phyloP scores from a whole-genome alignment of 2,329 filamentous ascomycete genomes.

The Neopestalotiopsis sp. region DNA sequence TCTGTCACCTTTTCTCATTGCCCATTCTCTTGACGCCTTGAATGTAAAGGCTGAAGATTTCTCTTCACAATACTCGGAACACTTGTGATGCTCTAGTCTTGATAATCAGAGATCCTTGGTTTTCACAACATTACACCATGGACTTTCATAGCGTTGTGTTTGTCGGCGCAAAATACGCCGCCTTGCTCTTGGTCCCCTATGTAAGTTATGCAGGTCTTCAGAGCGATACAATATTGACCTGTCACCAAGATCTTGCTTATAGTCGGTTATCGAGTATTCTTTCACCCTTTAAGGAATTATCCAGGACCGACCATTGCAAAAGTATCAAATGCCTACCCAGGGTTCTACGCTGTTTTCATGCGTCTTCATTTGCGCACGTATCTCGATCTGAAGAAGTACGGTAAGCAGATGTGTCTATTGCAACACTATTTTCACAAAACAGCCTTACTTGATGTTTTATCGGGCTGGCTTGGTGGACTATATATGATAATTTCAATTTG shows the following conservation, averaged over 20 bases:
- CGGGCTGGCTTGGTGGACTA: too few species aligned
- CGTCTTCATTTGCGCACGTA: conserved; percentile 8
- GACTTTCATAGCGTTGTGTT: neutral
- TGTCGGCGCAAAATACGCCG: neutral
- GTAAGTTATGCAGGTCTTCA: neutral
- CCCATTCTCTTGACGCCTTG: neutral
- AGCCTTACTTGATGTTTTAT: too few species aligned
- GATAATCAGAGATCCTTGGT: neutral
- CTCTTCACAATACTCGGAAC: neutral
- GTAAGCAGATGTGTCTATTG: neutral
- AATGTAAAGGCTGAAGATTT: too few species aligned
- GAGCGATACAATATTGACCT: neutral
- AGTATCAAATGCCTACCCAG: neutral
- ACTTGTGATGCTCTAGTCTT: neutral
- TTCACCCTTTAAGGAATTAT: neutral
- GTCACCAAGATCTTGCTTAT: neutral
- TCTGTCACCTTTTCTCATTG: neutral
- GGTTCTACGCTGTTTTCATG: conserved; percentile 1
- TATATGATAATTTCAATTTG: too few species aligned
- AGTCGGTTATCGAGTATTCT: neutral
- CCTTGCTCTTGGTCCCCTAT: neutral
- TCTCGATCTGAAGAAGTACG: conserved; percentile 15
- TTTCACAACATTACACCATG: neutral
- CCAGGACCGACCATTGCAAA: conserved; percentile 6
- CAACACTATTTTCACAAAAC: too few species aligned